A percentile compares a stretch with the other conserved stretches of the same genome.
Conservation (phyloP, 371 early-diverging fungal genomes). For the Mortierella sp. region DNA sequence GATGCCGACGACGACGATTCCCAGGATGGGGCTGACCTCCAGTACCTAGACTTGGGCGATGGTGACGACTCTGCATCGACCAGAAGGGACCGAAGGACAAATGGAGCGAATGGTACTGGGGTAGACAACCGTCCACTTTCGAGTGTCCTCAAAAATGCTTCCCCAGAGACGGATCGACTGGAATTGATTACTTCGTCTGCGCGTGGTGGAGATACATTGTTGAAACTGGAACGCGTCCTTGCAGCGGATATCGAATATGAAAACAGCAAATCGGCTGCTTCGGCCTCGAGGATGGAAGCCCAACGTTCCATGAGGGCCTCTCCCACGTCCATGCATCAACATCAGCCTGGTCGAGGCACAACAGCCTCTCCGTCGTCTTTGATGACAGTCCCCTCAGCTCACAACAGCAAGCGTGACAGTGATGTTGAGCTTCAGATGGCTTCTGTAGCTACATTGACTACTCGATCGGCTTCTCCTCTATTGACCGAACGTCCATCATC, state of each 20-base stretch:
- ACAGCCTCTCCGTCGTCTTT: conserved; percentile 16
- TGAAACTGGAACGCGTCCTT: conserved; percentile 33
- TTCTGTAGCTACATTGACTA: conserved; percentile 31
- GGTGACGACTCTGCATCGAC: not conserved
- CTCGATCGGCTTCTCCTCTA: conserved; percentile 42
- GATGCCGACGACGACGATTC: conserved; percentile 29
- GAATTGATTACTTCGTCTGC: conserved; percentile 20
- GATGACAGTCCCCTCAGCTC: not conserved
- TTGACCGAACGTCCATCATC: conserved; percentile 19
- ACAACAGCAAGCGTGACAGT: conserved; percentile 35
- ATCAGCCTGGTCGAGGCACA: not conserved
- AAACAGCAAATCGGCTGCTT: not conserved
- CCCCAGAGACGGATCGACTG: conserved; percentile 22
- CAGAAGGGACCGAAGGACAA: not conserved
- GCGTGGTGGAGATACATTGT: conserved; percentile 27
- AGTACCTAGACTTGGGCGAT: conserved; percentile 5
- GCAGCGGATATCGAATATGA: conserved; percentile 6
- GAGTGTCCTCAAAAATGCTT: not conserved
- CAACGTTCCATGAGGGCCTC: not conserved
- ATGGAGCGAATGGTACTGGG: conserved; percentile 16
- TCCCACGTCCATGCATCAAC: not conserved
- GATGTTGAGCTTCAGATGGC: conserved; percentile 52
- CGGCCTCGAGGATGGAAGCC: not conserved
- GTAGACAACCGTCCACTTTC: not conserved
- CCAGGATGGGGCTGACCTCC: conserved; percentile 23